Conservation (phyloP, 768 basidiomycete species). For the Zangia roseola region DNA sequence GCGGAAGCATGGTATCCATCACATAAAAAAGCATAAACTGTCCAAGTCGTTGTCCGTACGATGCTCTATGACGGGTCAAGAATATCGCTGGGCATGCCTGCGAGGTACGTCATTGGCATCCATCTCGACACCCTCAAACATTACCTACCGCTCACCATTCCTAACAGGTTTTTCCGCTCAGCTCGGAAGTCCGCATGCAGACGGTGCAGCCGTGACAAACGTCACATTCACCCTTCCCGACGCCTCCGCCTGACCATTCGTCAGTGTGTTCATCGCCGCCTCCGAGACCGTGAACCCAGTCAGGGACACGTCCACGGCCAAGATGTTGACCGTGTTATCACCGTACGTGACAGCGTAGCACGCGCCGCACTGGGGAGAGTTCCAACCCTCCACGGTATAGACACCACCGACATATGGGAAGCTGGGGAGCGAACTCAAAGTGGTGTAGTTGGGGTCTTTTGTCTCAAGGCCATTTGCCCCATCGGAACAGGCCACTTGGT, state of each 20-base stretch:
- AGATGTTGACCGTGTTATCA: slow-evolving; percentile 42
- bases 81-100: too few relatives aligned
- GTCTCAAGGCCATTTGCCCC: slow-evolving; percentile 37
- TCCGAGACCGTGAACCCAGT: slow-evolving; percentile 38
- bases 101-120: slow-evolving; percentile 1
- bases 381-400: slow-evolving; percentile 19
- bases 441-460: slow-evolving; percentile 29
- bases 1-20: not conserved
- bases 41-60: not conserved
- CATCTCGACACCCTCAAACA: not conserved
- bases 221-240: slow-evolving; percentile 23
- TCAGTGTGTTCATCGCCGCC: slow-evolving; percentile 28
- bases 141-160: not conserved
- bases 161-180: not conserved
- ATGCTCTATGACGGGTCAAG: not conserved
- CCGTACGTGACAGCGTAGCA: slow-evolving; percentile 32
- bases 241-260: slow-evolving; percentile 4
- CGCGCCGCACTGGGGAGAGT: slow-evolving; percentile 27
- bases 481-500: slow-evolving; percentile 37
- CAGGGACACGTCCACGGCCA: slow-evolving; percentile 53
- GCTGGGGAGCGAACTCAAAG: slow-evolving; percentile 36
- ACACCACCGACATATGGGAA: slow-evolving; percentile 39
- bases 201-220: not conserved
- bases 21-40: not conserved
- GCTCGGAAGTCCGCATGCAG: slow-evolving; percentile 1